phyloP scores from a whole-genome alignment of 2,329 filamentous ascomycete species.

The Colletotrichum gigasporum region DNA sequence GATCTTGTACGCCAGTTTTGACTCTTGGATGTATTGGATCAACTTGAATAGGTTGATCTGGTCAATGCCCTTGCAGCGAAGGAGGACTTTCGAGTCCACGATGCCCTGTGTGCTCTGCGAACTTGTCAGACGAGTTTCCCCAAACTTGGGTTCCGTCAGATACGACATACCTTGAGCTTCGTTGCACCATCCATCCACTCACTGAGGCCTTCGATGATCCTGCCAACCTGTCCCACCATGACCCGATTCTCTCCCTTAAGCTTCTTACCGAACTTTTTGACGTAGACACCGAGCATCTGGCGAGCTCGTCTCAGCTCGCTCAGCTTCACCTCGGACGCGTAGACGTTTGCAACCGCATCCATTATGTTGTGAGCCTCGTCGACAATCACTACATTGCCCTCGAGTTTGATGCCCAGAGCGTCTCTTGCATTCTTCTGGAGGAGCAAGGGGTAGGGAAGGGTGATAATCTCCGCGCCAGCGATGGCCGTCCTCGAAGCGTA shows the following conservation, averaged over 20 bases:
- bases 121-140: conserved; percentile 18
- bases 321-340: conserved; percentile 81
- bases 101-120: conserved; percentile 67
- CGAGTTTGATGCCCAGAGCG: conserved; percentile 85
- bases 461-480: conserved; percentile 88
- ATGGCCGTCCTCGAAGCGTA: conserved; percentile 91
- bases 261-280: conserved; percentile 87
- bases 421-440: conserved; percentile 89
- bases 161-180: conserved; percentile 53
- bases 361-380: conserved; percentile 98
- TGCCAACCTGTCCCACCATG: conserved; percentile 87
- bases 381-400: conserved; percentile 91
- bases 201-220: conserved; percentile 82
- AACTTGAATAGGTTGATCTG: conserved; percentile 95
- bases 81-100: conserved; percentile 75
- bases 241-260: conserved; percentile 91
- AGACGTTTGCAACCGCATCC: conserved; percentile 89
- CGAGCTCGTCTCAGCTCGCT: conserved; percentile 77
- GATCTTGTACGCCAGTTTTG: conserved; percentile 92
- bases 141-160: too few species aligned
- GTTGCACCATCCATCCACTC: conserved; percentile 70
- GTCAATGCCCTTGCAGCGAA: conserved; percentile 87
- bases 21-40: conserved; percentile 87
- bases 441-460: conserved; percentile 89
- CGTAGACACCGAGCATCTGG: conserved; percentile 81